A percentile compares a stretch with the other conserved stretches of the same genome.
phyloP scores from a whole-genome alignment of 2,329 filamentous ascomycete species.

The Nigrospora osmanthi region DNA sequence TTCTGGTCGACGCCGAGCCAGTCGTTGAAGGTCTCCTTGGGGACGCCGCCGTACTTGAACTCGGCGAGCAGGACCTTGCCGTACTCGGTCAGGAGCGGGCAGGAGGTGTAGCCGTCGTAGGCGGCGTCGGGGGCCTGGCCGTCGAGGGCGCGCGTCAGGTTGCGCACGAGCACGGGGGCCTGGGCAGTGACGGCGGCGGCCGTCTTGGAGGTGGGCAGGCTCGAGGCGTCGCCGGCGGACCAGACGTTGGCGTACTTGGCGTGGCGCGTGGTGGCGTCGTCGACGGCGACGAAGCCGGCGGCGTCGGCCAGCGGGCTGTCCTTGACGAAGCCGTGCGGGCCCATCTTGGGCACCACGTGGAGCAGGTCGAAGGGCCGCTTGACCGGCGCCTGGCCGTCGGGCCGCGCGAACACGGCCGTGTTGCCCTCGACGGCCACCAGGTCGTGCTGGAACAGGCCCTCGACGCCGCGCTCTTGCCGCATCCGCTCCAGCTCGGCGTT shows the following conservation, averaged over 20 bases:
- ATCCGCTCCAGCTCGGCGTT: constrained; percentile 23
- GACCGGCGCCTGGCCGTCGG: constrained; percentile 19
- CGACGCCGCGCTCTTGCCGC: constrained; percentile 24
- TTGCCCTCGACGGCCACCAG: constrained; percentile 24
- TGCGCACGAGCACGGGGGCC: constrained; percentile 32
- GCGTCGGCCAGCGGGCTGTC: constrained; percentile 24
- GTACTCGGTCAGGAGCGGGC: constrained; percentile 35
- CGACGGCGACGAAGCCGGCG: constrained; percentile 24
- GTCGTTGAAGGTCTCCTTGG: constrained; percentile 33
- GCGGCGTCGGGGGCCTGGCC: constrained; percentile 21
- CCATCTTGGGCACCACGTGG: constrained; percentile 32
- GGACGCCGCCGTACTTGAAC: constrained; percentile 38
- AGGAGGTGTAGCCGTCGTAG: constrained; percentile 37
- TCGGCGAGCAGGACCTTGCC: constrained; percentile 37
- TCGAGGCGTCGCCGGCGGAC: constrained; percentile 30
- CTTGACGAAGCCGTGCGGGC: constrained; percentile 45
- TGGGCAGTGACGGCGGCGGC: constrained; percentile 36
- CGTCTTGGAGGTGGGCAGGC: constrained; percentile 33
- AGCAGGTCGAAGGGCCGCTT: constrained; percentile 25
- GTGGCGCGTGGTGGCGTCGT: constrained; percentile 24
- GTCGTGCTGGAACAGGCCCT: constrained; percentile 30
- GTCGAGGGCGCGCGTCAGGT: constrained; percentile 26
- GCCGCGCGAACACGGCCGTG: constrained; percentile 23
- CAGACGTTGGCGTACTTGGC: constrained; percentile 29
- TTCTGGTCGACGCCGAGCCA: constrained; percentile 27